These are phyloP conservation scores for Solioccasus polychromus DNA, from an alignment of 768 basidiomycete genomes.

Conservation along the genomic window DNA sequence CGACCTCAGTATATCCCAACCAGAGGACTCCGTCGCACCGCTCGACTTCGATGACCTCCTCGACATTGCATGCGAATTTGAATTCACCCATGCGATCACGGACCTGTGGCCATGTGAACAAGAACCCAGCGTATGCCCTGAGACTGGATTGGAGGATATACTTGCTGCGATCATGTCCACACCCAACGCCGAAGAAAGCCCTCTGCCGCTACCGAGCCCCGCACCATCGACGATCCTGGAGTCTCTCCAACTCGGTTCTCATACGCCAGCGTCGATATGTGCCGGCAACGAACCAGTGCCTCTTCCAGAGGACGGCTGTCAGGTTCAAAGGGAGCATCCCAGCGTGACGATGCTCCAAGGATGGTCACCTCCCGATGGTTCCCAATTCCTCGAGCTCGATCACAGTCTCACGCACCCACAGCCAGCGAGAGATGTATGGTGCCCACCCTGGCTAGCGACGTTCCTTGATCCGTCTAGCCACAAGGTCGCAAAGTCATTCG, in stretches of 20 bases:
- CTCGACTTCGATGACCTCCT: slow-evolving; percentile 28
- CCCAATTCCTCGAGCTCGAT: slow-evolving; percentile 24
- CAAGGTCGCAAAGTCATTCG: neutral
- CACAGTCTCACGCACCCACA: slow-evolving; percentile 13
- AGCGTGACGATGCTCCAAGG: slow-evolving; percentile 16
- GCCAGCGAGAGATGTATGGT: neutral
- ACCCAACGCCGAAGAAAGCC: slow-evolving; percentile 3
- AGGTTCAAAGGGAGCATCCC: neutral
- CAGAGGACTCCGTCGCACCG: slow-evolving; percentile 1
- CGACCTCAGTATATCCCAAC: neutral
- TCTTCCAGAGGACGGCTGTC: neutral
- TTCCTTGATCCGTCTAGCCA: neutral
- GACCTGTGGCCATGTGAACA: slow-evolving; percentile 20
- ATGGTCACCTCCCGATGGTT: slow-evolving; percentile 27
- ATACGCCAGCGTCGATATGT: neutral
- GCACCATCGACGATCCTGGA: neutral
- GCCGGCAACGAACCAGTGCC: neutral
- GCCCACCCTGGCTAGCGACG: slow-evolving; percentile 7
- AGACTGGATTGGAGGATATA: slow-evolving; percentile 19
- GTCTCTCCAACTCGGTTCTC: too few relatives aligned
- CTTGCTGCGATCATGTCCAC: slow-evolving; percentile 9
- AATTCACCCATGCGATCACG: slow-evolving; percentile 23
- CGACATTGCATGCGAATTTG: slow-evolving; percentile 29
- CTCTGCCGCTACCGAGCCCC: neutral
- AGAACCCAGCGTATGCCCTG: slow-evolving; percentile 5